Percentiles rank a stretch among this genome's conserved stretches.
Conservation (phyloP, 2,329 filamentous ascomycete species). For the Catunica adiposa region DNA sequence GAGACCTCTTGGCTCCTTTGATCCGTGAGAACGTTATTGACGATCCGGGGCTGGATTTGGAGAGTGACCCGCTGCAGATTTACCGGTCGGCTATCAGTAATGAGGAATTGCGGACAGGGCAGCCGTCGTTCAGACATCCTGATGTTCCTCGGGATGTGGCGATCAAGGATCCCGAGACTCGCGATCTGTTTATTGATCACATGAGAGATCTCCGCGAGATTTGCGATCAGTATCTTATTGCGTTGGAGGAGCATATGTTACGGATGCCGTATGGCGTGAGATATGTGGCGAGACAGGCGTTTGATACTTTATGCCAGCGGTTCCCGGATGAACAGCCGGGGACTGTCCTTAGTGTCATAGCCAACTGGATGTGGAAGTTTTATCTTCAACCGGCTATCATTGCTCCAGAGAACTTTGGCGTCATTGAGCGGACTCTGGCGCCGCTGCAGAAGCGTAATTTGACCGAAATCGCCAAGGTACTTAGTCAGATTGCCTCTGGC, state of each 20-base stretch:
- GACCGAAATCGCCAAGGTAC: constrained; percentile 75
- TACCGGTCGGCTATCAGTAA: constrained; percentile 94
- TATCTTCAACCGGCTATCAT: constrained; percentile 81
- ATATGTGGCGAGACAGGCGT: constrained; percentile 74
- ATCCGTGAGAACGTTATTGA: constrained; percentile 88
- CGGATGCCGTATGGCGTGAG: constrained; percentile 88
- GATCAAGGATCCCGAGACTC: constrained; percentile 88
- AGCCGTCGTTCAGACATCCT: constrained; percentile 60
- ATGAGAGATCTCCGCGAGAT: constrained; percentile 88
- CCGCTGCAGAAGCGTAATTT: constrained; percentile 89
- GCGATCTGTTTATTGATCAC: constrained; percentile 84
- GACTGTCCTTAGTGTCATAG: constrained; percentile 65
- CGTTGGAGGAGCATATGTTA: constrained; percentile 66
- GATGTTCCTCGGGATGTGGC: constrained; percentile 83
- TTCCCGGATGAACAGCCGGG: constrained; percentile 69
- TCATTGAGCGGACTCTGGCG: constrained; percentile 75
- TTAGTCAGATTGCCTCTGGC: constrained; percentile 76
- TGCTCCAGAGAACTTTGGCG: constrained; percentile 83
- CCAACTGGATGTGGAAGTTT: constrained; percentile 84
- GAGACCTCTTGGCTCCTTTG: constrained; percentile 68
- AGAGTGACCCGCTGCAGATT: constrained; percentile 95
- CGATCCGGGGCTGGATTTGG: constrained; percentile 75
- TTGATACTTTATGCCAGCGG: constrained; percentile 56
- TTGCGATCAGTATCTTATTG: constrained; percentile 72
- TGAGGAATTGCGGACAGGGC: constrained; percentile 83